Evolutionary conservation across 2,329 filamentous ascomycete genomes (phyloP), one percentile per base, ranked within the genome.

Genomic region (Lachnellula arida): DNA sequence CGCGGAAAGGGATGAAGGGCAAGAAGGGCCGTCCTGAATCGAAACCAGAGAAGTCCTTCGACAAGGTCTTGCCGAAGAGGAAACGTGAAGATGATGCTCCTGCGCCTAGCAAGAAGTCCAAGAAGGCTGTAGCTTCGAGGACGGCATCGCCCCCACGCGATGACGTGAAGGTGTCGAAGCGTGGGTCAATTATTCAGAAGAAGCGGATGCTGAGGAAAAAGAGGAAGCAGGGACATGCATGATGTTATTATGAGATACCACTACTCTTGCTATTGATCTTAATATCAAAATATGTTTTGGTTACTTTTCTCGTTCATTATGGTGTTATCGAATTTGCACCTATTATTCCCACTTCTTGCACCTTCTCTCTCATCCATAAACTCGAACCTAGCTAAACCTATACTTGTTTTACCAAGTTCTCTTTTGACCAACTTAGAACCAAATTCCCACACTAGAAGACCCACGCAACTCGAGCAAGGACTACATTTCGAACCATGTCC

Each of bases 101-200:
- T 14, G 46, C 19, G 5, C 43, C 34, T 34, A 63, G 43, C 22
- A 55, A 60, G 39, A 53, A 50, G 48, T 4, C n/a, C 17, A 65
- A 40, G 44, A 55, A 5, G 62, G 53, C 39, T 28, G 52, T 54
- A 35, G 68, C 67, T 54, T 61, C 62, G 46, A 72, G 67, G 57
- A 54, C 62, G 15, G 68, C 60, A n/a, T 61, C 62, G 15, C 49
- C 70, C 15, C 71, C 73, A 35, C 72, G 75, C 35, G 73, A 76
- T 49, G 81, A 85, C 65, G 80, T 78, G 59, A 75, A 76, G 73
- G 69, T 83, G 53, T 81, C 81, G 25, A 82, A 81, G 69, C 75
- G 82, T 60, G 89, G 91, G 67, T 86, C 85, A 67, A 89, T 97
- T 67, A 95, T 96, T 71, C 86, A 85, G 49, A 86, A 89, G 72